Conservation (phyloP, 768 basidiomycete genomes). For the Kwoniella sp. region DNA sequence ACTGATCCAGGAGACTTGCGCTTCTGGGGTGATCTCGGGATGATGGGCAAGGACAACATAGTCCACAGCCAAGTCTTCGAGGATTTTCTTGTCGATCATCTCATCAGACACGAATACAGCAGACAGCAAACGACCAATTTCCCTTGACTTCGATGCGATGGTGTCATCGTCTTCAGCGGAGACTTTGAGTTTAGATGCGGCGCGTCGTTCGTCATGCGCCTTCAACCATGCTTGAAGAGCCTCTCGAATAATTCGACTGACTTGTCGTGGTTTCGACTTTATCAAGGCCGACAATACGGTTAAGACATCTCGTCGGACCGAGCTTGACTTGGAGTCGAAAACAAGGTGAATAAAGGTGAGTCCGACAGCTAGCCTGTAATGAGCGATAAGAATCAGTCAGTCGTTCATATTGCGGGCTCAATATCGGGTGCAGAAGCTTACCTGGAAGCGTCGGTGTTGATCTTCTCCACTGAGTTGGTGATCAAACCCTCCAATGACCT, state of each 20-base stretch:
- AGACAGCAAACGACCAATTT: constrained; percentile 42
- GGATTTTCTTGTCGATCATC: constrained; percentile 23
- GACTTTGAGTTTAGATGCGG: constrained; percentile 28
- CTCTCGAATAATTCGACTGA: constrained; percentile 65
- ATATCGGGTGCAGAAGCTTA: constrained; percentile 9
- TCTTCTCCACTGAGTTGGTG: constrained; percentile 14
- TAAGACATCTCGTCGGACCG: constrained; percentile 63
- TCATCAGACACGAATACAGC: constrained; percentile 28
- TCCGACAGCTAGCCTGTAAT: constrained; percentile 66
- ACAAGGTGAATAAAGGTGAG: constrained; percentile 70
- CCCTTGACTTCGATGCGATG: constrained; percentile 60
- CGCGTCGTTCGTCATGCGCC: constrained; percentile 40
- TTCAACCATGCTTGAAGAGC: constrained; percentile 59
- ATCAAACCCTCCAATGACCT: constrained; percentile 64
- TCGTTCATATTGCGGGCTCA: background rate
- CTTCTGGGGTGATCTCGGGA: constrained; percentile 58
- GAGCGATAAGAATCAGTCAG: background rate
- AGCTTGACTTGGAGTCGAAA: constrained; percentile 64
- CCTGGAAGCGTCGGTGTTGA: constrained; percentile 31
- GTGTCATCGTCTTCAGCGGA: constrained; percentile 59
- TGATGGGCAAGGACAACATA: constrained; percentile 75
- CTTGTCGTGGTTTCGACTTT: constrained; percentile 60
- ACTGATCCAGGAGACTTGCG: constrained; percentile 77
- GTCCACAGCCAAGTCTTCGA: constrained; percentile 60
- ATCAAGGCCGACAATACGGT: constrained; percentile 59